phyloP scores from a whole-genome alignment of 2,329 filamentous ascomycete genomes.

The Aciculosporium take region DNA sequence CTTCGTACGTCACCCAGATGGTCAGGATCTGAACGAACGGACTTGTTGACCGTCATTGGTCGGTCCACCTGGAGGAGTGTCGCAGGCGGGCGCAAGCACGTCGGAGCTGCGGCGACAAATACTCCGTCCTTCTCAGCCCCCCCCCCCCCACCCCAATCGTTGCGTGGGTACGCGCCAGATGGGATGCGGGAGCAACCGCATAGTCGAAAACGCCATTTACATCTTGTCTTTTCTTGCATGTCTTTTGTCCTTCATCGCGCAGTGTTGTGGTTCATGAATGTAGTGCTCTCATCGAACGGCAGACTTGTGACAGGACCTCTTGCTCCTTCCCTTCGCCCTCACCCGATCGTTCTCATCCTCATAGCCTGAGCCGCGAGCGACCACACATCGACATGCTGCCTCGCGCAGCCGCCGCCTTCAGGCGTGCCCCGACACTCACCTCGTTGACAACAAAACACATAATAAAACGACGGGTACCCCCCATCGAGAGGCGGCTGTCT shows the following conservation, averaged over 20 bases:
- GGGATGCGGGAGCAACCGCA: no score
- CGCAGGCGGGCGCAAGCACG: background rate
- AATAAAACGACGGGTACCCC: conserved; percentile 4
- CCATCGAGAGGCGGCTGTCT: conserved; percentile 15
- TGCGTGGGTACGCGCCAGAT: background rate
- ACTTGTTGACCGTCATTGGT: no score
- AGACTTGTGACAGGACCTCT: background rate
- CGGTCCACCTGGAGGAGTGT: no score
- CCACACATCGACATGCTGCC: conserved; percentile 10
- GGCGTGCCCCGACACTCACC: conserved; percentile 10
- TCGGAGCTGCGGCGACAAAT: conserved; percentile 7
- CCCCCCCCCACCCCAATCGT: background rate
- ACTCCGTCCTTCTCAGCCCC: conserved; percentile 1
- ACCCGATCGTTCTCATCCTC: background rate
- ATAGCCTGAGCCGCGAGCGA: background rate
- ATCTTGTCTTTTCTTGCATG: background rate
- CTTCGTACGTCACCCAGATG: no score
- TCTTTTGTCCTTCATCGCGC: background rate
- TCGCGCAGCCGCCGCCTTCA: conserved; percentile 11
- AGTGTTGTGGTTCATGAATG: background rate
- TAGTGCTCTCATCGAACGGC: no score
- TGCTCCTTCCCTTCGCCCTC: background rate
- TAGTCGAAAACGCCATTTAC: no score
- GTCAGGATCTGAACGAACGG: no score
- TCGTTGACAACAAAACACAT: conserved; percentile 11